A percentile compares a stretch with the other conserved stretches of the same genome.
Evolutionary conservation across 2,329 filamentous ascomycete species (phyloP).

Genomic region (Ascochyta lentis): DNA sequence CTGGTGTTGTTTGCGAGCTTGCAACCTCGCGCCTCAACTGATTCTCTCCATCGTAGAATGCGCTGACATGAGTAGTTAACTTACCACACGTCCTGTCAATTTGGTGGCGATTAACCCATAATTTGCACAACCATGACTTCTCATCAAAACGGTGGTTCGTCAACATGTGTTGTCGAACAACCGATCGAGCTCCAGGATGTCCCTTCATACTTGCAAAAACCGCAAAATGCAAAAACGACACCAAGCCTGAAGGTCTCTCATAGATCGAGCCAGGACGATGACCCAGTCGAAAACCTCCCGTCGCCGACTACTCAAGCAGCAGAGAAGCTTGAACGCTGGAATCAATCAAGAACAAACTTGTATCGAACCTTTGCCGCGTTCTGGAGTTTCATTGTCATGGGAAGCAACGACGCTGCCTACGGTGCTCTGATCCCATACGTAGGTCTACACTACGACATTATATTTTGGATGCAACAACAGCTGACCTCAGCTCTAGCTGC

Average conservation of each 20-base stretch:
- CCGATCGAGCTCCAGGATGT: constrained; percentile 43
- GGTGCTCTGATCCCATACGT: constrained; percentile 63
- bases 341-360: constrained; percentile 64
- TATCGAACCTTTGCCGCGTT: constrained; percentile 66
- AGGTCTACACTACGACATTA: constrained; percentile 2
- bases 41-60: no score
- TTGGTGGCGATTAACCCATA: no score
- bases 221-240: constrained; percentile 28
- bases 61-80: neutral
- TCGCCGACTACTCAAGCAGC: constrained; percentile 54
- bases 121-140: constrained; percentile 26
- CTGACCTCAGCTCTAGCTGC: constrained; percentile 54
- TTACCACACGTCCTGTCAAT: neutral
- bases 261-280: constrained; percentile 22
- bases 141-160: constrained; percentile 41
- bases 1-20: neutral
- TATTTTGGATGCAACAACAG: no score
- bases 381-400: constrained; percentile 69
- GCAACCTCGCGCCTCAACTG: neutral
- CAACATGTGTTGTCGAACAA: constrained; percentile 44
- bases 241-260: constrained; percentile 26
- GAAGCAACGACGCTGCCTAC: constrained; percentile 71
- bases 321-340: constrained; percentile 65
- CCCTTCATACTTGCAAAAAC: constrained; percentile 28
- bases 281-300: constrained; percentile 51